A percentile compares a stretch with the other conserved stretches of the same genome.
These are phyloP conservation scores for Candida dubliniensis DNA, from an alignment of 1,139 yeast genomes.

Conservation along the genomic window DNA sequence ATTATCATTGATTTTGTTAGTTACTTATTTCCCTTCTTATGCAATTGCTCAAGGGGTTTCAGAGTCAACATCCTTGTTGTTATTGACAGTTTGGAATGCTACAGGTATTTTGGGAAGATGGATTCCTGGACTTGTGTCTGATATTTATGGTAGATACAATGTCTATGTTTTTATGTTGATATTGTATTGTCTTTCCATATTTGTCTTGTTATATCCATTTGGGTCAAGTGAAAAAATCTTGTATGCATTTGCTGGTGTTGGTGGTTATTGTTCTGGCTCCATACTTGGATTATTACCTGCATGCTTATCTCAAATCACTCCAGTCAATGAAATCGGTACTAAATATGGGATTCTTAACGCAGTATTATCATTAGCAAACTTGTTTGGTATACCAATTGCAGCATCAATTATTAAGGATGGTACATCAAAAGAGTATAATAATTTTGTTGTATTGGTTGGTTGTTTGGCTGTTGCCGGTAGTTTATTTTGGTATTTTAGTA, in stretches of 20 bases:
- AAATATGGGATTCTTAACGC: constrained; percentile 42
- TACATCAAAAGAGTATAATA: constrained; percentile 27
- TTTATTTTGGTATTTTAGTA: constrained; percentile 32
- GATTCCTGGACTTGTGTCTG: constrained; percentile 41
- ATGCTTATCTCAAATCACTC: constrained; percentile 42
- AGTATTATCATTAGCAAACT: constrained; percentile 40
- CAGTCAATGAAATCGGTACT: constrained; percentile 39
- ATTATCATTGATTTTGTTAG: constrained; percentile 51
- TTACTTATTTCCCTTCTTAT: constrained; percentile 46
- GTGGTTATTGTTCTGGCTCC: constrained; percentile 31
- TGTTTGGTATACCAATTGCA: constrained; percentile 46
- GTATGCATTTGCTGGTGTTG: constrained; percentile 37
- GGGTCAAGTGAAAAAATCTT: constrained; percentile 32
- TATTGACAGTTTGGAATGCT: constrained; percentile 42
- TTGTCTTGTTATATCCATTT: constrained; percentile 41
- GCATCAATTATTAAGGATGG: constrained; percentile 43
- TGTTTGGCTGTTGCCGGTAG: constrained; percentile 29
- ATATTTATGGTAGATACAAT: constrained; percentile 39
- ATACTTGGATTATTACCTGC: constrained; percentile 41
- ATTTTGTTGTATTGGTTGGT: constrained; percentile 40
- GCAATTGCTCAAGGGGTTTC: constrained; percentile 41
- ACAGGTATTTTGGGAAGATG: constrained; percentile 41
- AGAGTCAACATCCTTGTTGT: constrained; percentile 36
- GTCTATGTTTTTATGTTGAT: constrained; percentile 38
- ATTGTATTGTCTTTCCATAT: constrained; percentile 31